Base-by-base conservation (phyloP, 164 flowering plant genomes). In the Cinnamomum chago region DNA sequence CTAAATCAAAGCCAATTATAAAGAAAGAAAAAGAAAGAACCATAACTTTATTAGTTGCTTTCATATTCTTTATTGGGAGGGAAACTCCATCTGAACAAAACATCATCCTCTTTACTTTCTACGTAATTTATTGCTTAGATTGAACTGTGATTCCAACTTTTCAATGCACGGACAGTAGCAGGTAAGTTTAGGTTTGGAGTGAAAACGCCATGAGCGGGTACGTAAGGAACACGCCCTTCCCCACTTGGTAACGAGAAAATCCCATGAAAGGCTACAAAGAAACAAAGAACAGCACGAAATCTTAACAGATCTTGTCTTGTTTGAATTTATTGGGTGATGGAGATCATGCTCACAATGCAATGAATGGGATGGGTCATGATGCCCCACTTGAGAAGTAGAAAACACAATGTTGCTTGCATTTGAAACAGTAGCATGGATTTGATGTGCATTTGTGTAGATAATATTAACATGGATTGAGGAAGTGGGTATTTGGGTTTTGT, bases 261-360 rank as follows among this genome's bases (percentile, higher is more conserved):
- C n/a, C 27, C 71, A 47, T 20, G 25, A 23, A 13, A 1, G 6
- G 58, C 7, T 60, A n/a, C 64, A 60, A 20, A 60, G 23, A 60
- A 60, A 60, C 23, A 20, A 60, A 60, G 5, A 60, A 18, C 11
- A 47, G 17, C 52, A 35, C 5, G 55, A 50, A 69, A 35, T 40
- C 15, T 7, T 0, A n/a, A 10, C n/a, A n/a, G 71, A 50, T 69
- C 28, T 35, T 50, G 71, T n/a, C 55, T 68, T 69, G 3, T 35
- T 69, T 30, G 15, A 60, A 18, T 60, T 7, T 35, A 50, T 35
- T n/a, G 12, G 24, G 51, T 10, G 12, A 50, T 69, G 15, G 71
- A 13, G 52, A 69, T 40, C 47, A 69, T 69, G 71, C 27, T 50
- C 47, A 52, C 55, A 69, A 69, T 35, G 17, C 71, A 69, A 20